Evolutionary conservation across 495 filamentous ascomycete genomes (phyloP), one percentile per base, ranked within the genome.

Genomic region (Podospora pseudoanserina): DNA sequence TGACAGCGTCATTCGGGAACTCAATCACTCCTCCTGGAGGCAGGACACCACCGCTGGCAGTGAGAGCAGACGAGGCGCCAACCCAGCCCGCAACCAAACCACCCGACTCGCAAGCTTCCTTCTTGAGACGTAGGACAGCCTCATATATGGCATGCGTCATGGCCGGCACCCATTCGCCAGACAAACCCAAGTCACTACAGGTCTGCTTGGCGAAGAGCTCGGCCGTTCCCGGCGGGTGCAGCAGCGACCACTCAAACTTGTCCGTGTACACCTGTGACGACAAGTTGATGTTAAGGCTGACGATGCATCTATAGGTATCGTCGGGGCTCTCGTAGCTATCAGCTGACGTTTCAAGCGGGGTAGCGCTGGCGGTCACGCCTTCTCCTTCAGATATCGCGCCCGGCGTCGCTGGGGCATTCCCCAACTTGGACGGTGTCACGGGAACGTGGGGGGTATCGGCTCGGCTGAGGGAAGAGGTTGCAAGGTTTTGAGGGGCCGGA

Each of bases 71-170:
- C 2, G 39, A 34, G 2, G 68, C 73, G 64, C 88, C 88, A 5
- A 26, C 55, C 78, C 87, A 88, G 32, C 89, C 90, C 49, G 86
- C 85, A 2, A 95, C 84, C 4, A 94, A 79, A 15, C 92, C 91
- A 65, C 92, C 93, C 69, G 90, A 90, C 73, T 97, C 94, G 78
- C 91, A 95, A 3, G 94, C 92, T 75, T 98, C 96, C 76, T 98
- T 99, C 81, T 97, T 98, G 54, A 96, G 83, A 59, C 91, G 90
- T 54, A 98, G 81, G 1, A 94, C 93, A 6, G 95, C 93, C 79
- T 99, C 95, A 79, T 98, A 97, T 68, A 99, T 97, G 11, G 92
- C 95, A 75, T 97, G 94, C 19, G 96, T 89, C 79, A 99, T 91
- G 44, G 93, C 92, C 3, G 92, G 90, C 6, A 97, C 87, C 91